Evolutionary conservation across 2,329 filamentous ascomycete species (phyloP).

Genomic region (Fusarium mundagurra): DNA sequence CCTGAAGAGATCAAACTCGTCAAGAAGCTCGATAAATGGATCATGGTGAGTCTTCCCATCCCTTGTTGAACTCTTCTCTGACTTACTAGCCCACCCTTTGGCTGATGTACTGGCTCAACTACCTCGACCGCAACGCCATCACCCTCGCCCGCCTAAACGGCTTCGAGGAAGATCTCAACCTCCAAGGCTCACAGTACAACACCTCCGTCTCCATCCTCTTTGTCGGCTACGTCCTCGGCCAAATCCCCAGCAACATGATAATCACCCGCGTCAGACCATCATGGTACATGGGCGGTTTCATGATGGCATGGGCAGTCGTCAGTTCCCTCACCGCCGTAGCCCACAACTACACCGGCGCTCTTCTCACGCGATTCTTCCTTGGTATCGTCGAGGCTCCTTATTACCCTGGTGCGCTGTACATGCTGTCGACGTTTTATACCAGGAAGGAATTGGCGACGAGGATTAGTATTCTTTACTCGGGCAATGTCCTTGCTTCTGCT

Average conservation of each 20-base stretch:
- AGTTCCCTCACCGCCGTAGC: conserved; percentile 53
- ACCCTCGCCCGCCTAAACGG: conserved; percentile 65
- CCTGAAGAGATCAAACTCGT: conserved; percentile 34
- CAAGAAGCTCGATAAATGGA: conserved; percentile 33
- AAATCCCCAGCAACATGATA: conserved; percentile 55
- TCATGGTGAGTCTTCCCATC: conserved; percentile 12
- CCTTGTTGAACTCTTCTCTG: not conserved
- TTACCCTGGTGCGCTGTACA: conserved; percentile 49
- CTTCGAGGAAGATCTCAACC: conserved; percentile 61
- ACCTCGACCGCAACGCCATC: conserved; percentile 64
- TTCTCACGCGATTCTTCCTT: conserved; percentile 54
- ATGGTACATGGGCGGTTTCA: conserved; percentile 54
- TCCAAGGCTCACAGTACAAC: conserved; percentile 52
- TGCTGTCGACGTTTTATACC: conserved; percentile 65
- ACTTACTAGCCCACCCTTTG: conserved; percentile 47
- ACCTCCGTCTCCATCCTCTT: conserved; percentile 50
- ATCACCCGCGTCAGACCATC: conserved; percentile 55
- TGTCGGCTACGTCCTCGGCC: conserved; percentile 48
- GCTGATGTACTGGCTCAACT: conserved; percentile 54
- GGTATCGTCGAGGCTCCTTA: conserved; percentile 55
- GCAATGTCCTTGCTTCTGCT: conserved; percentile 49
- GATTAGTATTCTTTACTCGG: conserved; percentile 57
- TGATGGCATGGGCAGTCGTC: conserved; percentile 52
- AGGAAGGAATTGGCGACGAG: conserved; percentile 57
- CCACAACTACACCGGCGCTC: conserved; percentile 53